Conservation (phyloP, 1,139 yeast genomes). For the Blastobotrys elegans region DNA sequence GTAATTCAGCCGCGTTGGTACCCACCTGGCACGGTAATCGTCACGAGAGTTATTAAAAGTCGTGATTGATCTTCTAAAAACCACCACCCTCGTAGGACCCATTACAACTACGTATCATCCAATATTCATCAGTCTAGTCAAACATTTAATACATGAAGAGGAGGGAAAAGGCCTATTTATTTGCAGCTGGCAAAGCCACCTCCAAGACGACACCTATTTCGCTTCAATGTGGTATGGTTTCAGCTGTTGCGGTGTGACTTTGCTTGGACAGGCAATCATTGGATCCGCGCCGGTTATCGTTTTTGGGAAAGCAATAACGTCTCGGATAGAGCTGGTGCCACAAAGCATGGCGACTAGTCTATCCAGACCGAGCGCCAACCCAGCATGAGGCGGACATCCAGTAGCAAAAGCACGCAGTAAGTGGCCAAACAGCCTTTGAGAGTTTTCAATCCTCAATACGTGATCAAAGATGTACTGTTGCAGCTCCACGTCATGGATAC, state of each 20-base stretch:
- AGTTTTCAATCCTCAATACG: slow-evolving; percentile 38
- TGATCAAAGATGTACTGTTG: slow-evolving; percentile 55
- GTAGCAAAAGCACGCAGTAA: slow-evolving; percentile 70
- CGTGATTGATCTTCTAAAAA: no score
- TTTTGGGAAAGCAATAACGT: slow-evolving; percentile 95
- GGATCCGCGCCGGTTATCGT: slow-evolving; percentile 84
- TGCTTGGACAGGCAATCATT: slow-evolving; percentile 80
- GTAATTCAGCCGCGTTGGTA: no score
- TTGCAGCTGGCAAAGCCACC: background rate
- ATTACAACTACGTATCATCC: no score
- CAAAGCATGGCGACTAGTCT: slow-evolving; percentile 85
- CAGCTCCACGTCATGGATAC: slow-evolving; percentile 79
- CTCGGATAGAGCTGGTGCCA: slow-evolving; percentile 72
- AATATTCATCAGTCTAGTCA: no score
- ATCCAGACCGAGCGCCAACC: slow-evolving; percentile 92
- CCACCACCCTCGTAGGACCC: no score
- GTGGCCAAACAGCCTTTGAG: slow-evolving; percentile 76
- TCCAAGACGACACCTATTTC: background rate
- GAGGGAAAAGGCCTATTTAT: background rate
- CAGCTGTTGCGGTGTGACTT: slow-evolving; percentile 48
- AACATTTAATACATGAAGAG: no score
- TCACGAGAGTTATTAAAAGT: no score
- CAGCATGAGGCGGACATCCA: slow-evolving; percentile 99
- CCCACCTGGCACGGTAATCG: no score
- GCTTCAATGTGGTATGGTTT: slow-evolving; percentile 19